Evolutionary conservation across 805 yeast species (phyloP), one percentile per base, ranked within the genome.

Genomic region (Sporopachydermia lactativora): DNA sequence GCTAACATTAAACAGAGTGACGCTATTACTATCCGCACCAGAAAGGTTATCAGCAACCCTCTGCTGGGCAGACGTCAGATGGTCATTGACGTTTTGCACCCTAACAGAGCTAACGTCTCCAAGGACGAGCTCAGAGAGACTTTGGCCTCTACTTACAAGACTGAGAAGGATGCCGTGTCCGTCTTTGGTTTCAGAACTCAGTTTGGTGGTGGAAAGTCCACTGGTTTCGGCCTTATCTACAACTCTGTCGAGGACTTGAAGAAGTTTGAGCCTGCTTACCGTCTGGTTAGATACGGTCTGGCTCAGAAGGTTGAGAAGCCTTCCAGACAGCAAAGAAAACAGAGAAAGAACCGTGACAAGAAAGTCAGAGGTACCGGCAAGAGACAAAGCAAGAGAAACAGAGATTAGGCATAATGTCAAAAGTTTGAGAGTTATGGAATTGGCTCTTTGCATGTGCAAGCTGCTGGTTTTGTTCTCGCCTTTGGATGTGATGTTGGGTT

Each of bases 251-350:
- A 94, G 60, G 95, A 88, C 66, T 89, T 95, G 65, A 84, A 88
- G 81, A 88, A 79, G 71, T 89, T 92, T 70, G 99, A 92, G 77
- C 99, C 99, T 74, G 65, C 85, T 57, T 92, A 92, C 94, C 88
- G 99, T 75, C 84, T 85, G 65, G 95, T 92, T 60, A 88, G 99
- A 82, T 82, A 84, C 77, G 97, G 97, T 64, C 77, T 88, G 66
- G 96, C 95, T 65, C 74, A 73, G 59, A 86, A 84, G 80, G 88
- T 81, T 62, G 96, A 89, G 72, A 86, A 85, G 77, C 75, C 95
- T 60, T 85, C 96, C 61, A 88, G 97, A 86, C 96, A 88, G 77
- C 98, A 92, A 78, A 85, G 98, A 80, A 92, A 92, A 74, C 97
- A 89, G 78, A 85, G 82, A 86, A 89, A 92, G 88, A 92, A 92